These are phyloP conservation scores for Hyaloperonospora brassicae DNA, from an alignment of 352 stramenopile genomes.

Conservation along the genomic window DNA sequence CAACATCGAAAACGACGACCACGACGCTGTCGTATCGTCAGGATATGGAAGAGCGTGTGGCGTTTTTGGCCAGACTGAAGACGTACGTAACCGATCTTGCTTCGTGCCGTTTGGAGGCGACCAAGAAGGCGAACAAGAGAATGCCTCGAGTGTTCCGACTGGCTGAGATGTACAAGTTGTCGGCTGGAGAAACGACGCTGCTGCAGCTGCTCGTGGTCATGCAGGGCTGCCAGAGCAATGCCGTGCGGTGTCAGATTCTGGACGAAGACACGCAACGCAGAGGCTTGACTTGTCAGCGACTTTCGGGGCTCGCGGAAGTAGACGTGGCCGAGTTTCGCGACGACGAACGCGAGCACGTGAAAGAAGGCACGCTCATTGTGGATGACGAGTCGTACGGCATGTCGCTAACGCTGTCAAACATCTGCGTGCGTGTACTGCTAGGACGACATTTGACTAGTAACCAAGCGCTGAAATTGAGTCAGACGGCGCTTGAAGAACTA, in stretches of 20 bases:
- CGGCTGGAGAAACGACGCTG: slow-evolving; percentile 60
- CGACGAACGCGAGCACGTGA: slow-evolving; percentile 77
- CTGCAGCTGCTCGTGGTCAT: slow-evolving; percentile 78
- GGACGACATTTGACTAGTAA: slow-evolving; percentile 69
- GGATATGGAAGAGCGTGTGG: slow-evolving; percentile 72
- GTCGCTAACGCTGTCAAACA: slow-evolving; percentile 69
- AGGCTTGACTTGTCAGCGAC: slow-evolving; percentile 65
- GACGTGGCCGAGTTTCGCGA: slow-evolving; percentile 83
- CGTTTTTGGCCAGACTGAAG: slow-evolving; percentile 55
- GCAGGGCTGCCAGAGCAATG: slow-evolving; percentile 79
- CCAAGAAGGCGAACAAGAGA: slow-evolving; percentile 25
- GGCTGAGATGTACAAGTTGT: slow-evolving; percentile 66
- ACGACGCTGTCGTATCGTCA: slow-evolving; percentile 44
- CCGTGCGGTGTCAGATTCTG: slow-evolving; percentile 77
- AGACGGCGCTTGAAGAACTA: slow-evolving; percentile 74
- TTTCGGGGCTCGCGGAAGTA: slow-evolving; percentile 78
- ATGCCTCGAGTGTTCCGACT: slow-evolving; percentile 66
- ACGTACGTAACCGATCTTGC: slow-evolving; percentile 53
- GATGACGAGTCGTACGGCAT: slow-evolving; percentile 79
- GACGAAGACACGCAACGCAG: slow-evolving; percentile 73
- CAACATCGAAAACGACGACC: background rate
- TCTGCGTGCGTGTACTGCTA: slow-evolving; percentile 72
- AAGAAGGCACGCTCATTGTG: slow-evolving; percentile 79
- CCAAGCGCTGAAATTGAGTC: slow-evolving; percentile 79
- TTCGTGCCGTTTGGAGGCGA: slow-evolving; percentile 41